Percentiles rank a stretch among this genome's conserved stretches.
Evolutionary conservation across 176 grass and related monocot species (phyloP).

Genomic region (barley (Hordeum vulgare)): DNA sequence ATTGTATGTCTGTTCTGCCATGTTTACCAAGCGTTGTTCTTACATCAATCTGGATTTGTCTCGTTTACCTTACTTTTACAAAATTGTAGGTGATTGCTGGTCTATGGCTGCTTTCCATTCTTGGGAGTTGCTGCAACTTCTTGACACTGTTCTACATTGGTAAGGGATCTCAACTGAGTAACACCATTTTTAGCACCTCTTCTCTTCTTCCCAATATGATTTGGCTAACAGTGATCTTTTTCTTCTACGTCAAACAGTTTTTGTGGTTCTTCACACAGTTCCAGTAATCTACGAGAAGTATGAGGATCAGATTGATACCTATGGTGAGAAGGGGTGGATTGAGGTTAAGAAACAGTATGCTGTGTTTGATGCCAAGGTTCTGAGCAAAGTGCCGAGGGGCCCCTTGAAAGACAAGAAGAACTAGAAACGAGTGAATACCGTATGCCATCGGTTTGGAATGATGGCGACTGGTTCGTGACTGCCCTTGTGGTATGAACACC

Average conservation of each 20-base stretch:
- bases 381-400: slow-evolving; percentile 82
- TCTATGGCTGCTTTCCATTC: slow-evolving; percentile 76
- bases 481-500: slow-evolving; percentile 4
- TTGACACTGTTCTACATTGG: slow-evolving; percentile 88
- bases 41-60: background rate
- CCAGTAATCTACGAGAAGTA: slow-evolving; percentile 88
- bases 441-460: slow-evolving; percentile 11
- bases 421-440: slow-evolving; percentile 13
- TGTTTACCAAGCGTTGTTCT: background rate
- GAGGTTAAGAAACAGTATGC: slow-evolving; percentile 78
- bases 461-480: slow-evolving; percentile 10
- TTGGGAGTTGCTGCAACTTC: slow-evolving; percentile 78
- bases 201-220: background rate
- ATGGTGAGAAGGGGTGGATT: slow-evolving; percentile 71
- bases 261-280: slow-evolving; percentile 82
- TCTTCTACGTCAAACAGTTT: slow-evolving; percentile 37
- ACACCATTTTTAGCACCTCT: background rate
- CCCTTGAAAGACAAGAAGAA: slow-evolving; percentile 83
- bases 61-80: background rate
- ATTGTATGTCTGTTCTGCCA: slow-evolving; percentile 39
- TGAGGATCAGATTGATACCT: slow-evolving; percentile 74
- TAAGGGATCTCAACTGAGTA: slow-evolving; percentile 31
- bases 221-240: slow-evolving; percentile 1
- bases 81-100: slow-evolving; percentile 69
- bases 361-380: slow-evolving; percentile 64